Evolutionary conservation across 2,329 filamentous ascomycete species (phyloP).

Genomic region (Alternaria sp.): DNA sequence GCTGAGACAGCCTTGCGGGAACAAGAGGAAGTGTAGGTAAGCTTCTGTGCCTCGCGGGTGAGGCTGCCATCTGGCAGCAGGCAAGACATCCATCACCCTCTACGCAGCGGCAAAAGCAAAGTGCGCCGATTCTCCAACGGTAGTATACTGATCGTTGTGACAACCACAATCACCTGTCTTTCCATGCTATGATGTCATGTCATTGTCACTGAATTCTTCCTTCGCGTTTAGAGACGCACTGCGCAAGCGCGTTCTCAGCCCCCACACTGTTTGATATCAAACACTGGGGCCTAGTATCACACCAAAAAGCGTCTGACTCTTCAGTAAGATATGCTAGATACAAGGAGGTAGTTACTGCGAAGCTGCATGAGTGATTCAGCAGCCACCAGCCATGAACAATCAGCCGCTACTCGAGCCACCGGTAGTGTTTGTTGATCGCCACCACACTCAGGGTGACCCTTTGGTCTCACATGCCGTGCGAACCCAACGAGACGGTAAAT

Average conservation of each 20-base stretch:
- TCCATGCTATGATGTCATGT: not conserved
- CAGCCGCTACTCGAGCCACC: conserved; percentile 6
- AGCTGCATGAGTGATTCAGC: not conserved
- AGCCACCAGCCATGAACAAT: not conserved
- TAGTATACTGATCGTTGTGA: not conserved
- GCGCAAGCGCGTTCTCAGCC: conserved; percentile 7
- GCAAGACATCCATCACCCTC: conserved; percentile 1
- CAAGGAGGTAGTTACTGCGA: not conserved
- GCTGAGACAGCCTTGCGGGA: not conserved
- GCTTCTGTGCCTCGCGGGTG: conserved; percentile 15
- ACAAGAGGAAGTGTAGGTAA: conserved; percentile 8
- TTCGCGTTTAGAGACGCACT: conserved; percentile 3
- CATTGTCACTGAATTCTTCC: not conserved
- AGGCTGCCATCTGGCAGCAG: conserved; percentile 6
- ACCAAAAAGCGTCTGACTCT: not conserved
- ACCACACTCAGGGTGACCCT: conserved; percentile 14
- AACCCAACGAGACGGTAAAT: conserved; percentile 11
- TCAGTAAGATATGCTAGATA: conserved; percentile 1
- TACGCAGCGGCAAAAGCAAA: not conserved
- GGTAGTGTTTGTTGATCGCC: conserved; percentile 5
- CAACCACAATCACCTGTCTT: not conserved
- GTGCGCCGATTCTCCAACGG: not conserved
- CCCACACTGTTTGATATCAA: conserved; percentile 2
- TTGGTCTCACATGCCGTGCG: conserved; percentile 10
- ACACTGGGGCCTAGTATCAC: not conserved